phyloP scores from a whole-genome alignment of 2,329 filamentous ascomycete genomes.

The Coniosporium tulheliwenetii region DNA sequence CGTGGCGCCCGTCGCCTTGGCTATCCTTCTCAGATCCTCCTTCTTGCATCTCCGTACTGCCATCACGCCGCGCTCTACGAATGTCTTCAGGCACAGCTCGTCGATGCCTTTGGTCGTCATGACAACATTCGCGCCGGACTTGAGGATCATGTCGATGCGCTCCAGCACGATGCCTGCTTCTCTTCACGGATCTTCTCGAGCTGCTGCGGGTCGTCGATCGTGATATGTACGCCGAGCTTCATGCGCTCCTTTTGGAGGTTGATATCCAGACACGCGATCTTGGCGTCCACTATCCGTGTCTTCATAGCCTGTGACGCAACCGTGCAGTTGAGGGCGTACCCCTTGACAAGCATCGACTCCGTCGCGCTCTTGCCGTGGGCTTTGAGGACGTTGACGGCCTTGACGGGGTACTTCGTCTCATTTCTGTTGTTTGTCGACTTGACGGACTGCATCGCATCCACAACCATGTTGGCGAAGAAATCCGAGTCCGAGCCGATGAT shows the following conservation, averaged over 20 bases:
- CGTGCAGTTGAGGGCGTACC: conserved; percentile 96
- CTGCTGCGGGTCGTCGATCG: conserved; percentile 91
- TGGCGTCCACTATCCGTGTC: conserved; percentile 80
- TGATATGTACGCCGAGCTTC: conserved; percentile 98
- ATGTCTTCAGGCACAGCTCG: conserved; percentile 84
- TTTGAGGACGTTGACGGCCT: conserved; percentile 97
- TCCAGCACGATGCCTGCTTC: conserved; percentile 90
- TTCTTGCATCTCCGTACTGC: conserved; percentile 95
- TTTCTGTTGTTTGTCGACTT: conserved; percentile 82
- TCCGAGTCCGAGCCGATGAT: conserved; percentile 92
- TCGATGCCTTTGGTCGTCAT: conserved; percentile 98
- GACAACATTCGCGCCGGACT: conserved; percentile 90
- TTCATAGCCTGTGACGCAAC: conserved; percentile 97
- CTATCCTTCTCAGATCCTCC: conserved; percentile 90
- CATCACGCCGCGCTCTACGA: conserved; percentile 91
- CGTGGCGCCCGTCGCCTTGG: conserved; percentile 87
- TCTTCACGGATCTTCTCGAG: conserved; percentile 89
- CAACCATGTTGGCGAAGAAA: conserved; percentile 95
- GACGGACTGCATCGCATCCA: conserved; percentile 89
- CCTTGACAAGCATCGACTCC: conserved; percentile 84
- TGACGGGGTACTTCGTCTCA: conserved; percentile 94
- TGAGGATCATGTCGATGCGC: conserved; percentile 91
- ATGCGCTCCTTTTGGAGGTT: conserved; percentile 98
- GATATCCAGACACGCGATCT: conserved; percentile 94
- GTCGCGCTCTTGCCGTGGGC: conserved; percentile 85